Conservation (phyloP, 441 rosid species). For the Raphanus hybrid region DNA sequence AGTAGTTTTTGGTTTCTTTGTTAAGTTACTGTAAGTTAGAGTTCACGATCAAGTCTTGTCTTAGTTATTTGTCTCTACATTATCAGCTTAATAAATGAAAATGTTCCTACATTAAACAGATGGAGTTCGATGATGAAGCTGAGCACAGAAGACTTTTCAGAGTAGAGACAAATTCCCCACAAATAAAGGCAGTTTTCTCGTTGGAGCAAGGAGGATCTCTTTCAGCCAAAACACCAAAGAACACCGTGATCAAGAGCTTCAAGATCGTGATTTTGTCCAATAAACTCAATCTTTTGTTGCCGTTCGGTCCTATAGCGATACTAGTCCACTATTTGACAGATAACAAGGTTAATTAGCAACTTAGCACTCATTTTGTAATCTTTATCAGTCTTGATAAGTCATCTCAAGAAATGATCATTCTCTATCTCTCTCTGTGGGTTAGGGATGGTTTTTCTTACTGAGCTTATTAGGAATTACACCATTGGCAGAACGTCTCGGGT, state of each 20-base stretch:
- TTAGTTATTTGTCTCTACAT: neutral
- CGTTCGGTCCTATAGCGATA: constrained; percentile 80
- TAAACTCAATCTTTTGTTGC: constrained; percentile 78
- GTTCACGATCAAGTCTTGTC: neutral
- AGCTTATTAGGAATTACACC: constrained; percentile 66
- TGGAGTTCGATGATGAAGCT: constrained; percentile 55
- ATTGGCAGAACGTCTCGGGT: constrained; percentile 71
- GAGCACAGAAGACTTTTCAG: constrained; percentile 52
- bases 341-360: constrained; percentile 54
- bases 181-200: constrained; percentile 41
- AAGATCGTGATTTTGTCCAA: constrained; percentile 68
- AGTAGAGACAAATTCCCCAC: constrained; percentile 38
- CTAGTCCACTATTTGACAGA: constrained; percentile 55
- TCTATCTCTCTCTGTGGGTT: constrained; percentile 30
- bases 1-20: constrained; percentile 4
- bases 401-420: constrained; percentile 30
- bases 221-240: constrained; percentile 41
- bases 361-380: neutral
- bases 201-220: constrained; percentile 53
- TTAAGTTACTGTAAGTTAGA: neutral
- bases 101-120: constrained; percentile 45
- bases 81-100: neutral
- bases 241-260: constrained; percentile 53
- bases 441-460: constrained; percentile 63
- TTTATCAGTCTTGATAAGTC: neutral